Evolutionary conservation across 139 green algal species (phyloP).

Genomic region (Coelastrella sp.): DNA sequence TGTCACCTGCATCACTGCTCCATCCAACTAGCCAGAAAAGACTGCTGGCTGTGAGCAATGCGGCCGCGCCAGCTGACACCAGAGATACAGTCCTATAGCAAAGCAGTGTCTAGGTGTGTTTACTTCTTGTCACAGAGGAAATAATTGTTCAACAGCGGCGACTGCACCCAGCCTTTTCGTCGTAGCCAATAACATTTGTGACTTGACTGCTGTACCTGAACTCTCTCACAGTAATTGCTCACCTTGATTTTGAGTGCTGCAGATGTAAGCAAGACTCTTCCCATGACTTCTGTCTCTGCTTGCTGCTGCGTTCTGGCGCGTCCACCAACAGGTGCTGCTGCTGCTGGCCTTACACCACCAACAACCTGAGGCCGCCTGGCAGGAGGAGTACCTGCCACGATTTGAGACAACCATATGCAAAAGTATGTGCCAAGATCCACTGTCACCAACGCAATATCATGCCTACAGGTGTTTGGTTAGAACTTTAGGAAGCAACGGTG

Average conservation of each 20-base stretch:
- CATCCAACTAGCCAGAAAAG: too few relatives aligned
- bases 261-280: neutral
- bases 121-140: too few relatives aligned
- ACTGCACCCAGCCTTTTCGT: neutral
- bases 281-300: slow-evolving; percentile 2
- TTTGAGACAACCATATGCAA: too few relatives aligned
- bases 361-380: neutral
- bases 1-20: too few relatives aligned
- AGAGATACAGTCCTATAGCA: too few relatives aligned
- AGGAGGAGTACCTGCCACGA: neutral
- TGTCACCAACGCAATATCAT: too few relatives aligned
- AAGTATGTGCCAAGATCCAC: too few relatives aligned
- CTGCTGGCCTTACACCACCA: neutral
- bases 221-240: neutral
- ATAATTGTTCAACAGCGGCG: neutral
- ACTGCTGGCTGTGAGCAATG: too few relatives aligned
- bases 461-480: too few relatives aligned
- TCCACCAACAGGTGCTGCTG: neutral
- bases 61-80: too few relatives aligned
- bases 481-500: too few relatives aligned
- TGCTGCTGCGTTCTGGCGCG: neutral
- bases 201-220: neutral
- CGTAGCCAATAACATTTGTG: neutral
- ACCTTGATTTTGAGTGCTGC: slow-evolving; percentile 5
- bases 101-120: too few relatives aligned